A percentile compares a stretch with the other conserved stretches of the same genome.
These are phyloP conservation scores for Meredithiella fracta DNA, from an alignment of 2,329 filamentous ascomycete species.

Conservation along the genomic window DNA sequence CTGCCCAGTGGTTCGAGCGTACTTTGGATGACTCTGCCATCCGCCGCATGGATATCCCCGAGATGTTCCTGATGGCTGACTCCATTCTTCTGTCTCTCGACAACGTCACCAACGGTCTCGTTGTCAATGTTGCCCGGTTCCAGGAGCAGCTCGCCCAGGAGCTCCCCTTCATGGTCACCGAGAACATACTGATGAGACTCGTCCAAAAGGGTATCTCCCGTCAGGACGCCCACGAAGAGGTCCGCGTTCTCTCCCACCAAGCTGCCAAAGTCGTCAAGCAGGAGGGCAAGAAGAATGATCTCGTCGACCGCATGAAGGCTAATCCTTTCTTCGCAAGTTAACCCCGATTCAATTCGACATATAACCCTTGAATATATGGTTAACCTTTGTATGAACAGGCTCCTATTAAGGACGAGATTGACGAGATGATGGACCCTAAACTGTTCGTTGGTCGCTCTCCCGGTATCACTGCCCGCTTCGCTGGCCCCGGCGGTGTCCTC, in stretches of 20 bases:
- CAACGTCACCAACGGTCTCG: constrained; percentile 51
- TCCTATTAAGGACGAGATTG: constrained; percentile 52
- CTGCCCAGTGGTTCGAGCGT: constrained; percentile 35
- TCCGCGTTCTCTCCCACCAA: constrained; percentile 66
- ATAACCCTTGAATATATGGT: not conserved
- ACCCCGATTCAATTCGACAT: not conserved
- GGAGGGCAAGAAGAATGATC: constrained; percentile 46
- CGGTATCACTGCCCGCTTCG: constrained; percentile 30
- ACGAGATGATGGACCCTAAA: constrained; percentile 47
- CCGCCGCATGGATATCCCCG: constrained; percentile 44
- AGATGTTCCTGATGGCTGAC: constrained; percentile 51
- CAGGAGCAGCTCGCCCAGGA: constrained; percentile 51
- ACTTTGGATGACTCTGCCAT: constrained; percentile 64
- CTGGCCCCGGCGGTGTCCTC: constrained; percentile 24
- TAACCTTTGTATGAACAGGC: constrained; percentile 16
- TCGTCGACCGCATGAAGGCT: constrained; percentile 59
- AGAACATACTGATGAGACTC: constrained; percentile 57
- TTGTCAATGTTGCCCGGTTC: constrained; percentile 67
- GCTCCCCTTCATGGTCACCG: constrained; percentile 72
- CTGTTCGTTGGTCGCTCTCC: constrained; percentile 31
- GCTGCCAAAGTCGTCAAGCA: constrained; percentile 44
- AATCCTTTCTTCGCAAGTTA: constrained; percentile 49
- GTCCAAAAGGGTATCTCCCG: constrained; percentile 52
- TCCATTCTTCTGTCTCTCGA: constrained; percentile 50
- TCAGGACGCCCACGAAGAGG: constrained; percentile 76